These are phyloP conservation scores for Candida xyloterini DNA, from an alignment of 805 yeast genomes.

Conservation along the genomic window DNA sequence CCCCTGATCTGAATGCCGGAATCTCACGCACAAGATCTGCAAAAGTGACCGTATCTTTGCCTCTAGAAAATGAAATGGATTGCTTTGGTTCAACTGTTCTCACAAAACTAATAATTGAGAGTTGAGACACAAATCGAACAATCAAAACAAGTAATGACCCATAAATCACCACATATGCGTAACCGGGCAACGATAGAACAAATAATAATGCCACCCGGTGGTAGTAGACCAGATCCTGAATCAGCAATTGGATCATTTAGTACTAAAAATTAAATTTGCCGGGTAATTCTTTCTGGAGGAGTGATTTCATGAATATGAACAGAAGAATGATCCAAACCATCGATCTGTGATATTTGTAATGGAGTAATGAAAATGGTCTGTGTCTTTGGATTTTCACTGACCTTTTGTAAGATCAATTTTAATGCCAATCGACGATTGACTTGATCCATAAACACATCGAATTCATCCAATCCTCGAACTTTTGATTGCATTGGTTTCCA, in stretches of 20 bases:
- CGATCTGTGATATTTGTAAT: constrained; percentile 75
- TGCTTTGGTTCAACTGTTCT: constrained; percentile 7
- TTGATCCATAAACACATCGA: constrained; percentile 96
- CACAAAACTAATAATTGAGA: constrained; percentile 16
- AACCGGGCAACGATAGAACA: constrained; percentile 14
- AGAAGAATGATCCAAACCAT: constrained; percentile 49
- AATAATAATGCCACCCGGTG: constrained; percentile 13
- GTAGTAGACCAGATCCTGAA: constrained; percentile 8
- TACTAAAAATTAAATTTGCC: constrained; percentile 7
- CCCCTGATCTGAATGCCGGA: constrained; percentile 45
- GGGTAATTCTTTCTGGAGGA: constrained; percentile 32
- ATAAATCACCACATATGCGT: constrained; percentile 11
- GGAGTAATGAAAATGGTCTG: constrained; percentile 95
- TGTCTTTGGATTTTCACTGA: constrained; percentile 59
- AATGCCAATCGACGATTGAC: constrained; percentile 82
- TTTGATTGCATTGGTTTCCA: constrained; percentile 92
- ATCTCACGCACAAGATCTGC: constrained; percentile 23
- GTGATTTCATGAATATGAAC: constrained; percentile 64
- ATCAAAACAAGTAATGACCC: not conserved
- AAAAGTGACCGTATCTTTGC: constrained; percentile 12
- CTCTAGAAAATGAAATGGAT: constrained; percentile 9
- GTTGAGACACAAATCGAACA: not conserved
- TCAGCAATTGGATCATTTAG: constrained; percentile 1
- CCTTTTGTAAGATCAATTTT: constrained; percentile 64
- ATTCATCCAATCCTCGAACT: constrained; percentile 90